Conservation (phyloP, 371 early-diverging fungal species). For the Mucor saturninus region DNA sequence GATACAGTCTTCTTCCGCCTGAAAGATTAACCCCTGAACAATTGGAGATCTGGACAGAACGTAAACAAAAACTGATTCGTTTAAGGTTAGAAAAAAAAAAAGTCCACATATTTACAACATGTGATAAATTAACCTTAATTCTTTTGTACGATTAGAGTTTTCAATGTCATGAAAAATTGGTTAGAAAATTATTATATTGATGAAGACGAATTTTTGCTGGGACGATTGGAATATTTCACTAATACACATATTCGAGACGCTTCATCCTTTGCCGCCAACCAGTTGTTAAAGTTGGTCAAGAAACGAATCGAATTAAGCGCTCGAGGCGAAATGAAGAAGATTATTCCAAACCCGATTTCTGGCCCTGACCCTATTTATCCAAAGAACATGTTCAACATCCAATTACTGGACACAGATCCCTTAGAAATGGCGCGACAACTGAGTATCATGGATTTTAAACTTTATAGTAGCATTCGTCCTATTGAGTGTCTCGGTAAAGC, state of each 20-base stretch:
- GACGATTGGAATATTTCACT: conserved; percentile 77
- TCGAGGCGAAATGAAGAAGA: conserved; percentile 57
- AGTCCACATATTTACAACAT: too few relatives aligned
- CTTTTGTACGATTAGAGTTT: conserved; percentile 55
- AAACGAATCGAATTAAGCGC: conserved; percentile 65
- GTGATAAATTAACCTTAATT: too few relatives aligned
- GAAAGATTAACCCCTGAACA: conserved; percentile 68
- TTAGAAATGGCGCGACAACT: conserved; percentile 93
- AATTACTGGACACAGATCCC: conserved; percentile 85
- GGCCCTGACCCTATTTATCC: conserved; percentile 77
- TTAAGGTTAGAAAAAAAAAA: conserved; percentile 54
- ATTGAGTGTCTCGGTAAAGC: conserved; percentile 88
- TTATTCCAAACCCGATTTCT: conserved; percentile 63
- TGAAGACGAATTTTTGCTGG: conserved; percentile 67
- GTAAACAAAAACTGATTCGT: conserved; percentile 83
- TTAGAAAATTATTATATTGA: conserved; percentile 85
- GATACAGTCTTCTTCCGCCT: conserved; percentile 78
- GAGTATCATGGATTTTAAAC: conserved; percentile 81
- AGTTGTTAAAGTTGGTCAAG: conserved; percentile 69
- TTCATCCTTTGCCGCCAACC: conserved; percentile 72
- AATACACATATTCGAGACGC: conserved; percentile 73
- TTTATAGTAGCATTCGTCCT: conserved; percentile 81
- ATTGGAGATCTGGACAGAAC: conserved; percentile 78
- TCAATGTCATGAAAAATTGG: conserved; percentile 91
- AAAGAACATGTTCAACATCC: conserved; percentile 62